A percentile compares a stretch with the other conserved stretches of the same genome.
These are phyloP conservation scores for Nemania abortiva DNA, from an alignment of 2,329 filamentous ascomycete genomes.

Conservation along the genomic window DNA sequence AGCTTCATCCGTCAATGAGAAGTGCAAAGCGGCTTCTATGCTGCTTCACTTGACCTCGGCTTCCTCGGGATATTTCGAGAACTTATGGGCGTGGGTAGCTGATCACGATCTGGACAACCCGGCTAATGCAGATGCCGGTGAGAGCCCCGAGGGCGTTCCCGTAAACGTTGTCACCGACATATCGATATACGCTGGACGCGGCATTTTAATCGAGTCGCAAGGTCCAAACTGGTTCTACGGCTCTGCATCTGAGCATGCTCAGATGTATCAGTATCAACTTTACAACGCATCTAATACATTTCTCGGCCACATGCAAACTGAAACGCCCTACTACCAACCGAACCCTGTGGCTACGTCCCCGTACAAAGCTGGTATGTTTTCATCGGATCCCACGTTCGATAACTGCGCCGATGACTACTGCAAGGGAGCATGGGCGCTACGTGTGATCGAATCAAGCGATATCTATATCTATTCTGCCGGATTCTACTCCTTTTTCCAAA, in stretches of 20 bases:
- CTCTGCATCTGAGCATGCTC: constrained; percentile 58
- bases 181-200: constrained; percentile 52
- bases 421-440: too few species aligned
- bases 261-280: constrained; percentile 71
- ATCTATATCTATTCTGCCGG: too few species aligned
- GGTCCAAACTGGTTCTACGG: constrained; percentile 73
- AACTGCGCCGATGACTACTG: too few species aligned
- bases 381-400: too few species aligned
- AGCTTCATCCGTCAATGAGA: constrained; percentile 57
- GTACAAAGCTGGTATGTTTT: too few species aligned
- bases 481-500: too few species aligned
- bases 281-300: constrained; percentile 71
- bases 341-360: neutral
- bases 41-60: constrained; percentile 60
- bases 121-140: too few species aligned
- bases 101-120: constrained; percentile 61
- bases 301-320: constrained; percentile 72
- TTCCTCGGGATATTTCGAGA: constrained; percentile 63
- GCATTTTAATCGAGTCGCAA: constrained; percentile 47
- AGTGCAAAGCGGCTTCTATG: constrained; percentile 71
- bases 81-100: constrained; percentile 75
- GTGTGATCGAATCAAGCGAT: too few species aligned
- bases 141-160: too few species aligned
- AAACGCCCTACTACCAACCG: constrained; percentile 15
- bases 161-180: constrained; percentile 28